These are phyloP conservation scores for Xylariaceae sp. DNA, from an alignment of 2,329 filamentous ascomycete genomes.

Conservation along the genomic window DNA sequence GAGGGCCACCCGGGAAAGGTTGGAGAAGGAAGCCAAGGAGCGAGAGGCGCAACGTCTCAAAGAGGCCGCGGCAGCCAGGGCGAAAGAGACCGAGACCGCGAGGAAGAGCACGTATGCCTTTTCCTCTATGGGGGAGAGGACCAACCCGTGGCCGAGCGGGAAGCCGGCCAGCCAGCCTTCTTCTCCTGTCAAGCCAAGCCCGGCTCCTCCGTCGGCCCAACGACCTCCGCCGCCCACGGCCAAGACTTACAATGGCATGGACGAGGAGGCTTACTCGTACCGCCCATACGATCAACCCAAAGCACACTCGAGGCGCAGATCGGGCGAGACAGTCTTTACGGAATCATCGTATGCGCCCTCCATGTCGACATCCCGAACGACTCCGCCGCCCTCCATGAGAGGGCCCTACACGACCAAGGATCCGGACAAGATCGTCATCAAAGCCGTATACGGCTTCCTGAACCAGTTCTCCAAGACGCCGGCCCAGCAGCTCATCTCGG, in stretches of 20 bases:
- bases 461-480: constrained; percentile 85
- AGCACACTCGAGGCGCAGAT: constrained; percentile 49
- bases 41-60: constrained; percentile 5
- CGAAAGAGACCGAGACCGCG: constrained; percentile 24
- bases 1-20: constrained; percentile 10
- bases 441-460: constrained; percentile 86
- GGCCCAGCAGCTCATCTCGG: constrained; percentile 79
- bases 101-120: constrained; percentile 53
- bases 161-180: constrained; percentile 37
- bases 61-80: constrained; percentile 22
- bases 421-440: constrained; percentile 92
- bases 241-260: constrained; percentile 51
- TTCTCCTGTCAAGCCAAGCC: constrained; percentile 19
- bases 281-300: constrained; percentile 69
- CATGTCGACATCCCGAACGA: constrained; percentile 74
- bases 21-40: constrained; percentile 14
- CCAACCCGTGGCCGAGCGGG: constrained; percentile 61
- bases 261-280: constrained; percentile 64
- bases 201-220: constrained; percentile 14
- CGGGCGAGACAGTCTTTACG: constrained; percentile 66
- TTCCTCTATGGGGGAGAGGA: constrained; percentile 60
- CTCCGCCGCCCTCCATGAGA: constrained; percentile 70
- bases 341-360: constrained; percentile 84
- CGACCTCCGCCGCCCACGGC: constrained; percentile 33
- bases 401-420: constrained; percentile 80